Evolutionary conservation across 148 eudicot genomes (phyloP), one percentile per base, ranked within the genome.

Genomic region (Simmondsia chinensis): DNA sequence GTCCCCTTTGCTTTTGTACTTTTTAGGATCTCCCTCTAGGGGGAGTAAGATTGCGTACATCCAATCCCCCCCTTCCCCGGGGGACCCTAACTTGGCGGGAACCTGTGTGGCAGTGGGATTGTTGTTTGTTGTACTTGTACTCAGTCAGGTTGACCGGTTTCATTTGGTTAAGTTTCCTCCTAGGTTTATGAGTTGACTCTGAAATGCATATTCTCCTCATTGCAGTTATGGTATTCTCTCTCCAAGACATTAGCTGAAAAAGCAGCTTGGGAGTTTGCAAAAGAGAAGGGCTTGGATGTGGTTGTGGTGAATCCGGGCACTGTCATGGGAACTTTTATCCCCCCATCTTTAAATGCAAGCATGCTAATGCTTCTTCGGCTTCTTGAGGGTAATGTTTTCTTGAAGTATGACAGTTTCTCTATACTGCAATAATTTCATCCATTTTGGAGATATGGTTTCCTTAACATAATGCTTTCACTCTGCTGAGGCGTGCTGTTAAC

Each of bases 271-370:
- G 74, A 82, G 19, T 85, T 79, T 70, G 67, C 94, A 24, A 60
- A 76, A 53, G 79, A 79, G 51, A 79, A 79, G 24, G 75, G 56
- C 27, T 50, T 91, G 62, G 94, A 91, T 43, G 49, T 91, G 27
- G 95, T 85, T 46, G 88, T 82, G 54, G 77, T 91, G 43, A 82
- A 82, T 52, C 99, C 99, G 25, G 99, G 95, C 34, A 76, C 85
- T 40, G 94, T 82, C 22, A 70, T 85, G 79, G 95, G 99, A 9
- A 95, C 94, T 33, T 39, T 74, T 54, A 59, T 86, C 32, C 88
- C 94, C 7, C 99, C 99, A 8, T 54, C 65, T 12, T 50, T 82
- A 14, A 85, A 82, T 66, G 85, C 94, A 33, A 91, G 95, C 86
- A 85, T 85, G 95, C 31, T 55, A 12, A 67, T 79, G 83, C 11